Evolutionary conservation across 306 rosid genomes (phyloP).

Genomic region (Potentilla sterilis): DNA sequence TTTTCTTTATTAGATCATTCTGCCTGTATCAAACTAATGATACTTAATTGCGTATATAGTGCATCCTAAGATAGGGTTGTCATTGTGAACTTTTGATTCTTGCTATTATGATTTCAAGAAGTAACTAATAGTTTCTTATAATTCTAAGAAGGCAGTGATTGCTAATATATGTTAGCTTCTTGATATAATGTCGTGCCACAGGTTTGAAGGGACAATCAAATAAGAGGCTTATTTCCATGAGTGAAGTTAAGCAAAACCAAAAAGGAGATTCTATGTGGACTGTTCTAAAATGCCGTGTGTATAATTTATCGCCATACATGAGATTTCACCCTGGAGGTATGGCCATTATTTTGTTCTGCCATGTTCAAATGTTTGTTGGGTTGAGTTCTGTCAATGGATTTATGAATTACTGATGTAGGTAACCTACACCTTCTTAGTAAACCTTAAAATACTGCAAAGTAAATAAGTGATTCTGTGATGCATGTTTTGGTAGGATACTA

Average conservation of each 20-base stretch:
- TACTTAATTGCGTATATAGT: background rate
- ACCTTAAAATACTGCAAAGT: background rate
- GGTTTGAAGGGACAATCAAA: slow-evolving; percentile 88
- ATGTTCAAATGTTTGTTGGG: slow-evolving; percentile 11
- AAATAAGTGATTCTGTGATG: background rate
- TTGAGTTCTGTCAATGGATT: background rate
- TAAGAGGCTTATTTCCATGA: slow-evolving; percentile 76
- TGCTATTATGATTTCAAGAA: too few relatives aligned
- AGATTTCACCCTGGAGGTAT: slow-evolving; percentile 97
- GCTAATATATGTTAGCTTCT: slow-evolving; percentile 18
- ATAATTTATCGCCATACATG: slow-evolving; percentile 84
- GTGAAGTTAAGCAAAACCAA: slow-evolving; percentile 75
- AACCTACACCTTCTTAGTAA: background rate
- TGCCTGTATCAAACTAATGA: background rate
- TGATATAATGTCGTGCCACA: slow-evolving; percentile 27
- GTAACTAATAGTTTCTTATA: slow-evolving; percentile 4
- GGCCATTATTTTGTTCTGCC: slow-evolving; percentile 21
- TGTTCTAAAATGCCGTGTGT: slow-evolving; percentile 85
- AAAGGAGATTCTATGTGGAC: slow-evolving; percentile 92
- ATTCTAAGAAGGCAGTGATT: slow-evolving; percentile 13
- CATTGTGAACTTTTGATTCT: too few relatives aligned
- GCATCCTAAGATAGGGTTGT: background rate
- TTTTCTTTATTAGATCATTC: background rate
- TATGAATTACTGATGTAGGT: background rate
- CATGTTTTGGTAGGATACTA: background rate